Conservation (phyloP, 345 rosid genomes). For the Eucalyptus marginata region DNA sequence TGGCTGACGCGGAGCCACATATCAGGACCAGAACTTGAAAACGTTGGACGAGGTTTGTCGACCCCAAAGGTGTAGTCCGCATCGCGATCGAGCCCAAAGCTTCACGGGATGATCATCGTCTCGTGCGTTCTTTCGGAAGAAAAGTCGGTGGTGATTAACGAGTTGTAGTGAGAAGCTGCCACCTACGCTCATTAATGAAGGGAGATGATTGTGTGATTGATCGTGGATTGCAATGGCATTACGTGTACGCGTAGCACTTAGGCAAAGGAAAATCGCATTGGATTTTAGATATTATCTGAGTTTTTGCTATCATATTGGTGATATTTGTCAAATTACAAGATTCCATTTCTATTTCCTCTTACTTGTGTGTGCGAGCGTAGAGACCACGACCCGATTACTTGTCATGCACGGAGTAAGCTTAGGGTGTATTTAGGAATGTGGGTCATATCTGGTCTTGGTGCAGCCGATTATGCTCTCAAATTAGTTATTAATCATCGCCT, state of each 20-base stretch:
- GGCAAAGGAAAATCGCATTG: background rate
- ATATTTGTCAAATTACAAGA: background rate
- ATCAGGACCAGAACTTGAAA: background rate
- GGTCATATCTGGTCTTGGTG: accelerated
- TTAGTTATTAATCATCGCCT: background rate
- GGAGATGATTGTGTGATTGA: background rate
- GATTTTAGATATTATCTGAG: background rate
- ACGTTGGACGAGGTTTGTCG: background rate
- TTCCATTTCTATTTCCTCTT: background rate
- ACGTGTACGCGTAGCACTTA: background rate
- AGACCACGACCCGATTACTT: background rate
- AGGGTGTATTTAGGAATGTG: background rate
- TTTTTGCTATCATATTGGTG: background rate
- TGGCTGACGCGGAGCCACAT: background rate
- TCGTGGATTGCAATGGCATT: background rate
- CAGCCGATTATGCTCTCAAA: accelerated
- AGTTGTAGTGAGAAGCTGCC: background rate
- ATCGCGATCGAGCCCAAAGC: background rate
- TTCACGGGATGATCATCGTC: background rate
- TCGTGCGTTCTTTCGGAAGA: background rate
- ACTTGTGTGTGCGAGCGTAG: accelerated
- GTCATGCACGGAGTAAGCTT: background rate
- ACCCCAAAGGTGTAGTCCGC: background rate
- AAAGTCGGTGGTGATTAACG: background rate
- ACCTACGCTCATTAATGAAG: background rate